A percentile compares a stretch with the other conserved stretches of the same genome.
Evolutionary conservation across 805 yeast genomes (phyloP).

Genomic region (Debaryomyces hansenii): DNA sequence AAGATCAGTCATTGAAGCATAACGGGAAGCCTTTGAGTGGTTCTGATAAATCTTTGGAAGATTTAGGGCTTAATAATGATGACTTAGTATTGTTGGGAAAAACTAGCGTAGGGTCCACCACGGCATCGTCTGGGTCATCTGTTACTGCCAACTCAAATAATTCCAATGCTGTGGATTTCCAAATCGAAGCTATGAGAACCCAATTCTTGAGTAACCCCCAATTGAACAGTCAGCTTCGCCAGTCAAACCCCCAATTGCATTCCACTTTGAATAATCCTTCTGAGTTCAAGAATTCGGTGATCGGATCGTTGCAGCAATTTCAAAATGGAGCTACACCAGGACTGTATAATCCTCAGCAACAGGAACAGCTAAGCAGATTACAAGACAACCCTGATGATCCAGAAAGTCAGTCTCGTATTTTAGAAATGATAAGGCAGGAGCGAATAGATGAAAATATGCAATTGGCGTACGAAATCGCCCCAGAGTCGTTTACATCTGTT

Average conservation of each 20-base stretch:
- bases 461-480: constrained; percentile 81
- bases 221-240: constrained; percentile 32
- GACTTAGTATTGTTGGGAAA: constrained; percentile 53
- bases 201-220: constrained; percentile 45
- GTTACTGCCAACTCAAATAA: constrained; percentile 1
- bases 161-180: constrained; percentile 19
- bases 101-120: constrained; percentile 12
- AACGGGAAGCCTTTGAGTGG: constrained; percentile 43
- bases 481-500: constrained; percentile 83
- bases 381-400: constrained; percentile 71
- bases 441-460: constrained; percentile 79
- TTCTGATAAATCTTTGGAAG: constrained; percentile 37
- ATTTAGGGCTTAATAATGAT: constrained; percentile 51
- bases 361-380: constrained; percentile 49
- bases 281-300: constrained; percentile 42
- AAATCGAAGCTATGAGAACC: constrained; percentile 51
- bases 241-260: constrained; percentile 49
- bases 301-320: constrained; percentile 33
- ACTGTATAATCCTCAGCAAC: constrained; percentile 35
- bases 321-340: constrained; percentile 21
- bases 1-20: constrained; percentile 48
- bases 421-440: constrained; percentile 66
- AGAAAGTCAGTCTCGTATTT: constrained; percentile 61
- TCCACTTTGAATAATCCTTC: constrained; percentile 47
- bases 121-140: constrained; percentile 8